Percentiles rank a stretch among this genome's conserved stretches.
phyloP scores from a whole-genome alignment of 768 basidiomycete genomes.

The Leccinum uliginosum region DNA sequence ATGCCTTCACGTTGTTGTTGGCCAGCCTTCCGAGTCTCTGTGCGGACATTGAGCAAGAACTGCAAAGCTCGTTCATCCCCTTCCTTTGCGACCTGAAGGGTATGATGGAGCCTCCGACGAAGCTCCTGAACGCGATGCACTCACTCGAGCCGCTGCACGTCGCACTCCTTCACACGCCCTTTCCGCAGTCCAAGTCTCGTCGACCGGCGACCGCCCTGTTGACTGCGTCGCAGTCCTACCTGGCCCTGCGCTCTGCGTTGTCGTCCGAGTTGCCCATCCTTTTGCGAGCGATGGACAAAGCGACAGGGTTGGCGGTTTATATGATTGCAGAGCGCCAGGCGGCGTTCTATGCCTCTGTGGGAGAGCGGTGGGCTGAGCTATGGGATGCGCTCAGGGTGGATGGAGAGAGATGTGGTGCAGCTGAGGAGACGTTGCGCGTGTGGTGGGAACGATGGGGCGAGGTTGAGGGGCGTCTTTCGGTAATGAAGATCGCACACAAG shows the following conservation, averaged over 20 bases:
- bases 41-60: slow-evolving; percentile 46
- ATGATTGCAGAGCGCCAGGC: slow-evolving; percentile 56
- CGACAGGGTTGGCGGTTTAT: slow-evolving; percentile 48
- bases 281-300: slow-evolving; percentile 53
- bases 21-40: slow-evolving; percentile 51
- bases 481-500: slow-evolving; percentile 35
- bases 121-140: slow-evolving; percentile 67
- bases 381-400: slow-evolving; percentile 80
- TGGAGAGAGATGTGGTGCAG: slow-evolving; percentile 62
- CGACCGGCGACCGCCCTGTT: slow-evolving; percentile 64
- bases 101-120: slow-evolving; percentile 57
- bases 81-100: slow-evolving; percentile 55
- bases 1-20: slow-evolving; percentile 63
- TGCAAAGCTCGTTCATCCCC: slow-evolving; percentile 52
- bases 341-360: slow-evolving; percentile 55
- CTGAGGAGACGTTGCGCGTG: slow-evolving; percentile 64
- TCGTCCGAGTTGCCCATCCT: slow-evolving; percentile 67
- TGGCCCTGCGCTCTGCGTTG: slow-evolving; percentile 71
- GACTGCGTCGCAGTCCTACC: slow-evolving; percentile 71
- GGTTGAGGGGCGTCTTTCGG: slow-evolving; percentile 47
- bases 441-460: slow-evolving; percentile 70
- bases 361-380: slow-evolving; percentile 69
- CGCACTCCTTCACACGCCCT: slow-evolving; percentile 62
- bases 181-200: slow-evolving; percentile 47
- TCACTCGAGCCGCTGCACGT: slow-evolving; percentile 71